A percentile compares a stretch with the other conserved stretches of the same genome.
Evolutionary conservation across 129 eudicot genomes (phyloP).

Genomic region (Ambrosia artemisiifolia): DNA sequence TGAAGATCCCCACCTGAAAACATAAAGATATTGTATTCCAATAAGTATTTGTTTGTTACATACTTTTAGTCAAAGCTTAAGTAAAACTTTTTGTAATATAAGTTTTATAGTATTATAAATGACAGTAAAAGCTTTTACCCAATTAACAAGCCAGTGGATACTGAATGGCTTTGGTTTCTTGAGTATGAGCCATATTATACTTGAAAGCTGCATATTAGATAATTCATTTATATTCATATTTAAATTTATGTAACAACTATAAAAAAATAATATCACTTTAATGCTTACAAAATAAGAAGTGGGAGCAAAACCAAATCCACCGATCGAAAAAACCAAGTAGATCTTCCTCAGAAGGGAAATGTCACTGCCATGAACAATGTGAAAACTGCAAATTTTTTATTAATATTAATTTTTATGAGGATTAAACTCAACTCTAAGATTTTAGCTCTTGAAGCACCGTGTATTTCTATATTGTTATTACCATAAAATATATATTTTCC

Average conservation of each 20-base stretch:
- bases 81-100: not conserved
- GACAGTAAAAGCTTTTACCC: conserved; percentile 51
- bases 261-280: not conserved
- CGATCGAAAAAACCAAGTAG: conserved; percentile 97
- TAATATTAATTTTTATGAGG: not conserved
- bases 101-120: not conserved
- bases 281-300: conserved; percentile 85
- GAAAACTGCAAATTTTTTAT: conserved; percentile 53
- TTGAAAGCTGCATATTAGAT: conserved; percentile 60
- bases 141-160: conserved; percentile 79
- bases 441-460: no score
- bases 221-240: not conserved
- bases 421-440: not conserved
- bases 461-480: no score
- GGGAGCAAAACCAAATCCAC: conserved; percentile 97
- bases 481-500: no score
- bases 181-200: conserved; percentile 78
- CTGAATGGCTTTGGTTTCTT: no score
- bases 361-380: conserved; percentile 81
- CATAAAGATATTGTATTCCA: not conserved
- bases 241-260: not conserved
- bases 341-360: conserved; percentile 94
- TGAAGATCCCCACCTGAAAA: conserved; percentile 72
- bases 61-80: not conserved
- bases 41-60: not conserved